Percentiles rank a stretch among this genome's conserved stretches.
phyloP scores from a whole-genome alignment of 2,329 filamentous ascomycete genomes.

The Orbilia brochopaga region DNA sequence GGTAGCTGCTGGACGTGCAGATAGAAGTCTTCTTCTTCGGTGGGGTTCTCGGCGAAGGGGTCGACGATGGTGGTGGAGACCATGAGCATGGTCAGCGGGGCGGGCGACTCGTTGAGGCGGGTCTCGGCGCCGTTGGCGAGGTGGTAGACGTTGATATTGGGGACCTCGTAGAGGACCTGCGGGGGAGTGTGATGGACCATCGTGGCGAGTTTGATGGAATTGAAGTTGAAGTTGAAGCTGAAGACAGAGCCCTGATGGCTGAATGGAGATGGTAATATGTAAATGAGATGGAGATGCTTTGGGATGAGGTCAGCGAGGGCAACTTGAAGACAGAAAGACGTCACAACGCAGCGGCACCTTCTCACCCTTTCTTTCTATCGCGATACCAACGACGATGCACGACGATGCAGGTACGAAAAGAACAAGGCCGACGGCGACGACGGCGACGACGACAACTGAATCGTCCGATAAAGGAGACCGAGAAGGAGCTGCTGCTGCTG shows the following conservation, averaged over 20 bases:
- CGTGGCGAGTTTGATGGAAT: neutral
- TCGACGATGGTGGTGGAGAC: constrained; percentile 79
- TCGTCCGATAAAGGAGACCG: neutral
- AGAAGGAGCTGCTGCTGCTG: neutral
- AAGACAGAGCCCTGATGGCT: neutral
- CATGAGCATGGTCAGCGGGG: constrained; percentile 90
- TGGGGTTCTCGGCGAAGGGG: constrained; percentile 62
- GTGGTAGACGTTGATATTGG: constrained; percentile 88
- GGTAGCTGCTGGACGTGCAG: constrained; percentile 92
- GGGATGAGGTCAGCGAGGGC: neutral
- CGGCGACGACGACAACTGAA: neutral
- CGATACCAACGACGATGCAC: constrained; percentile 8
- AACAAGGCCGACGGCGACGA: no score
- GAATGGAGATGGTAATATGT: neutral
- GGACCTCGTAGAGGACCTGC: constrained; percentile 73
- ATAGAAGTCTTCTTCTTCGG: constrained; percentile 87
- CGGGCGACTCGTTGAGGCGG: constrained; percentile 79
- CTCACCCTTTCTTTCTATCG: neutral
- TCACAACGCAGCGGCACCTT: constrained; percentile 1
- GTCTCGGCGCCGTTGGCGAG: constrained; percentile 85
- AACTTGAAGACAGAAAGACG: neutral
- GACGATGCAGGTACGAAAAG: neutral
- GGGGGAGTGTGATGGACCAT: constrained; percentile 49
- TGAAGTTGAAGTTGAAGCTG: neutral
- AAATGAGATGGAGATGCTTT: neutral